Base-by-base conservation (phyloP, 2,329 filamentous ascomycete species). In the Trichoderma sp. region DNA sequence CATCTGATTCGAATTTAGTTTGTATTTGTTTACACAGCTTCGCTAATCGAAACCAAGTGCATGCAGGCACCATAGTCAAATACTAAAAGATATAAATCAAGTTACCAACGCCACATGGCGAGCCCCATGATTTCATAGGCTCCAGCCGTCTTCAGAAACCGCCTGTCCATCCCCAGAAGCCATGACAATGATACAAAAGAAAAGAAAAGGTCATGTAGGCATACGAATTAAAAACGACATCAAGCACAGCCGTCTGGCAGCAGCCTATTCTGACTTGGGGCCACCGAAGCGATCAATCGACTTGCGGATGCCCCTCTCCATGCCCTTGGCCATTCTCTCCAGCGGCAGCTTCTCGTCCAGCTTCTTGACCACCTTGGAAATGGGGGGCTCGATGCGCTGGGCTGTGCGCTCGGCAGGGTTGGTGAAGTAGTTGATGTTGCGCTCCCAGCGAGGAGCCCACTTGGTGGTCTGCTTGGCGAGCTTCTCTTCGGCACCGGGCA, bases 401-500 rank as follows among this genome's bases (percentile, higher is more conserved):
- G 85, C 81, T 61, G 82, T 78, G 24, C 79, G 78, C 76, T 84
- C 81, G 32, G 82, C 81, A 18, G 83, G 82, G n/a, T 80, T 77
- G 10, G 80, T 78, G 75, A 88, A 84, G 79, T 83, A 85, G 71
- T 79, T 83, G 75, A 88, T 83, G 77, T 86, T 87, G 65, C 82
- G 81, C 77, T 88, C 86, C 86, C 86, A 89, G 68, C 85, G 83
- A 21, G 86, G 85, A 4, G 86, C 86, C 86, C 86, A 88, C 73
- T 84, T 83, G 69, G 81, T 79, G 4, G 86, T 88, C 76, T 87
- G 85, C 28, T 78, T 78, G 66, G 84, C 82, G 43, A 88, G 76
- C 54, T 82, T 82, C 76, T 87, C 84, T 72, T 87, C 83, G 69
- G 85, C 84, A 43, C 85, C 85, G 30, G 86, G 86, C 68, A 86